A percentile compares a stretch with the other conserved stretches of the same genome.
Conservation (phyloP, 2,329 filamentous ascomycete species). For the Botryosphaeria dothidea region DNA sequence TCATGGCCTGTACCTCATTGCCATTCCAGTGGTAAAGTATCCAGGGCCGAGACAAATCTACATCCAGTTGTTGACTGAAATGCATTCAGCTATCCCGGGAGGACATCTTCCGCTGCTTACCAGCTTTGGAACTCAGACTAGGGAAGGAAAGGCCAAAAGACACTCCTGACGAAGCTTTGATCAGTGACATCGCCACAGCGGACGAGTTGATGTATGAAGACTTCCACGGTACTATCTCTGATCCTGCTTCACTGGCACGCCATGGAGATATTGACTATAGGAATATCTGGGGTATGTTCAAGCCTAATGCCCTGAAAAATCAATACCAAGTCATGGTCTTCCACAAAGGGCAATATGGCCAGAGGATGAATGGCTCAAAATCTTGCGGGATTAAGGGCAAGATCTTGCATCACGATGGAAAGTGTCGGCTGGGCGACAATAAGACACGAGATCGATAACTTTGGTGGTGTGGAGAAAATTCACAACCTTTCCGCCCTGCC, state of each 20-base stretch:
- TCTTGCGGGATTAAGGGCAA: constrained; percentile 15
- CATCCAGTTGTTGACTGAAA: neutral
- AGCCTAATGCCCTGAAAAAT: constrained; percentile 18
- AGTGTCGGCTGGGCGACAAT: constrained; percentile 22
- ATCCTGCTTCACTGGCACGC: constrained; percentile 6
- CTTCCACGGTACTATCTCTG: constrained; percentile 19
- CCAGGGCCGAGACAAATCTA: no score
- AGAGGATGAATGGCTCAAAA: constrained; percentile 2
- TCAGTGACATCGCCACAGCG: constrained; percentile 21
- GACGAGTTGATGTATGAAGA: constrained; percentile 23
- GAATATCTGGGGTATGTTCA: constrained; percentile 24
- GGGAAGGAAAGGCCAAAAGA: constrained; percentile 19
- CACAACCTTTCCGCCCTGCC: constrained; percentile 20
- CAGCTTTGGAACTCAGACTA: constrained; percentile 19
- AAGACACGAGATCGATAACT: constrained; percentile 18
- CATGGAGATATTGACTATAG: constrained; percentile 25
- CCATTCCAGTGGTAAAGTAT: constrained; percentile 17
- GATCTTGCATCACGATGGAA: constrained; percentile 21
- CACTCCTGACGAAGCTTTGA: constrained; percentile 17
- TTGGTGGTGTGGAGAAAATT: constrained; percentile 23
- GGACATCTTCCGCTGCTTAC: constrained; percentile 22
- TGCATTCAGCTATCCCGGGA: constrained; percentile 15
- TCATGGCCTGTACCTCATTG: constrained; percentile 15
- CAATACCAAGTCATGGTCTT: constrained; percentile 21
- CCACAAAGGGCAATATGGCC: constrained; percentile 12